Base-by-base conservation (phyloP, 1,139 yeast genomes). In the Yamadazyma dushanensis region DNA sequence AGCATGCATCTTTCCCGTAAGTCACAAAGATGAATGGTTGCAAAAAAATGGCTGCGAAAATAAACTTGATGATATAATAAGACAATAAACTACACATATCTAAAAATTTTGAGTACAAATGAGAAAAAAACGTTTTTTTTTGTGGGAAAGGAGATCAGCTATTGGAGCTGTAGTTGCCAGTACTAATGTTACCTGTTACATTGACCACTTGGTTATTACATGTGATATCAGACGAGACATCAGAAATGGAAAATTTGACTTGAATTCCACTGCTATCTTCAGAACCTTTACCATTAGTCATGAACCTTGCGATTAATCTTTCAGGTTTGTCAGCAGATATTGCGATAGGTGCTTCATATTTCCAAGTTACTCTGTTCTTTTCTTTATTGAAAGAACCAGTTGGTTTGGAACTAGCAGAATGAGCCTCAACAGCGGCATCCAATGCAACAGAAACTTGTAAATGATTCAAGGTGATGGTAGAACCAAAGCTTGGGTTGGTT, bases 361-460 rank as follows among this genome's bases (percentile, higher is more conserved):
- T 76, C 96, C 97, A 89, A 1, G 92, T 83, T 39, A 90, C 82
- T 59, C 96, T 78, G 50, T 80, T 84, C 53, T 79, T 81, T 32
- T 87, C 96, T 54, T 78, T 82, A 60, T 83, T 87, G 67, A 88
- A 88, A 1, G 94, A 77, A 34, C 96, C 97, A 39, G 85, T 81
- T 3, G 97, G 97, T 54, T 85, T 86, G 9, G 95, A 84, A 42
- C 89, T 80, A 1, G 96, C 97, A 17, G 88, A 74, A 1, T 73
- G 63, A 3, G 83, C 71, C 17, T 79, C 75, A 25, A 70, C 64
- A 11, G 52, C 49, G 14, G 44, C 35, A 30, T 54, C 59, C 40
- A 70, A 57, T 4, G 89, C 80, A 5, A 86, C 95, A 9, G 86
- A 78, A 8, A 90, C 79, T 21, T 79, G 72, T 34, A 89, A 67